Percentiles rank a stretch among this genome's conserved stretches.
Evolutionary conservation across 495 filamentous ascomycete species (phyloP).

Genomic region (Oidiodendron maius): DNA sequence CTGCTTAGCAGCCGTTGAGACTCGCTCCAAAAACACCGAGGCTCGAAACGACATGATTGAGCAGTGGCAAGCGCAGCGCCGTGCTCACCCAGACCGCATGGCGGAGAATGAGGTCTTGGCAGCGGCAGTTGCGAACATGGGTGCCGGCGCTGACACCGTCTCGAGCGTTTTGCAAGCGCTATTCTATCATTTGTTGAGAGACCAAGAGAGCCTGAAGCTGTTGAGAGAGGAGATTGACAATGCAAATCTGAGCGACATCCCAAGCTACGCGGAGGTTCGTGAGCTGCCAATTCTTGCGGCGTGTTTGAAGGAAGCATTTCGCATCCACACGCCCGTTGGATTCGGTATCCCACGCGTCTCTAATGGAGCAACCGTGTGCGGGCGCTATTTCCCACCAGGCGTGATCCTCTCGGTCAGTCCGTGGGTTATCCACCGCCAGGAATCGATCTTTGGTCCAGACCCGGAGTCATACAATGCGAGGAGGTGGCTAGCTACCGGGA

Average conservation of each 20-base stretch:
- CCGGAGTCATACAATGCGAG: slow-evolving; percentile 33
- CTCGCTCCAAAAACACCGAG: slow-evolving; percentile 30
- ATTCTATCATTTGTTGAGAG: slow-evolving; percentile 24
- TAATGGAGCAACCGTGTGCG: slow-evolving; percentile 11
- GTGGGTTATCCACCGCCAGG: slow-evolving; percentile 36
- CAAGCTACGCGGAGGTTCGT: slow-evolving; percentile 20
- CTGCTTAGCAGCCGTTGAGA: slow-evolving; percentile 30
- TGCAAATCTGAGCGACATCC: background rate
- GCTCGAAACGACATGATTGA: slow-evolving; percentile 37
- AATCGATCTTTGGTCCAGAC: slow-evolving; percentile 34
- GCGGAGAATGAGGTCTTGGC: slow-evolving; percentile 32
- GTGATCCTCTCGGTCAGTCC: slow-evolving; percentile 37
- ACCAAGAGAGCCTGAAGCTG: slow-evolving; percentile 26
- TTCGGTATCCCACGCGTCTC: slow-evolving; percentile 36
- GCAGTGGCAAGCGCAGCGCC: slow-evolving; percentile 34
- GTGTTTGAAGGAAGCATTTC: slow-evolving; percentile 40
- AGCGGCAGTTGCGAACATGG: slow-evolving; percentile 32
- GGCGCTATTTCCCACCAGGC: slow-evolving; percentile 12
- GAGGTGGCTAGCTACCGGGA: slow-evolving; percentile 41
- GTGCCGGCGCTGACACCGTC: slow-evolving; percentile 41
- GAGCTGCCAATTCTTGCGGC: slow-evolving; percentile 33
- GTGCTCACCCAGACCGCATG: slow-evolving; percentile 34
- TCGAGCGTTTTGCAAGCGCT: slow-evolving; percentile 33
- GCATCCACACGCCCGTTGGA: slow-evolving; percentile 6
- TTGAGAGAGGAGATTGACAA: slow-evolving; percentile 32